A percentile compares a stretch with the other conserved stretches of the same genome.
phyloP scores from a whole-genome alignment of 2,329 filamentous ascomycete species.

The Epichloe baconii region DNA sequence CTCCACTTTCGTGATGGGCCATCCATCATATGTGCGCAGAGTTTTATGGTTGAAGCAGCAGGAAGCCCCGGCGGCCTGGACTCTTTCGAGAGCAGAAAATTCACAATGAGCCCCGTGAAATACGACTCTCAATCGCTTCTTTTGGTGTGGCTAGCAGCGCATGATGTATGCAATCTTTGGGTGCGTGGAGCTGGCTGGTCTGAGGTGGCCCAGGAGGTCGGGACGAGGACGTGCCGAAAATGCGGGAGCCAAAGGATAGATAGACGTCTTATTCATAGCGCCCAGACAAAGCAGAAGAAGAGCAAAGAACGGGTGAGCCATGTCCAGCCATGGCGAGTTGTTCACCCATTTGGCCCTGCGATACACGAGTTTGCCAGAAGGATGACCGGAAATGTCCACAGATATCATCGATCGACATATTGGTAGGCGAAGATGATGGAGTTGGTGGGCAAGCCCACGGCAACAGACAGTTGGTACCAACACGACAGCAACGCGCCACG shows the following conservation, averaged over 20 bases:
- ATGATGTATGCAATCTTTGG: neutral
- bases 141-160: neutral
- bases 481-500: slow-evolving; percentile 25
- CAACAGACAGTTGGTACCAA: slow-evolving; percentile 6
- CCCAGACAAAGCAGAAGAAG: neutral
- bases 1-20: neutral
- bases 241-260: neutral
- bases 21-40: neutral
- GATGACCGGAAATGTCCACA: neutral
- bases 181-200: neutral
- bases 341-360: neutral
- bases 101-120: neutral
- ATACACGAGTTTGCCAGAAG: neutral
- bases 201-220: neutral
- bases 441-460: neutral
- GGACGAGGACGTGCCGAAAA: neutral
- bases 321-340: neutral
- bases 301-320: too few relatives aligned
- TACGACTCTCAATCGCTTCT: neutral
- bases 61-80: neutral
- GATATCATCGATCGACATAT: neutral
- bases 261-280: neutral
- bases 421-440: neutral
- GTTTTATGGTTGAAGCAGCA: neutral
- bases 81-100: neutral